These are phyloP conservation scores for Arthrinium puccinioides DNA, from an alignment of 2,329 filamentous ascomycete species.

Conservation along the genomic window DNA sequence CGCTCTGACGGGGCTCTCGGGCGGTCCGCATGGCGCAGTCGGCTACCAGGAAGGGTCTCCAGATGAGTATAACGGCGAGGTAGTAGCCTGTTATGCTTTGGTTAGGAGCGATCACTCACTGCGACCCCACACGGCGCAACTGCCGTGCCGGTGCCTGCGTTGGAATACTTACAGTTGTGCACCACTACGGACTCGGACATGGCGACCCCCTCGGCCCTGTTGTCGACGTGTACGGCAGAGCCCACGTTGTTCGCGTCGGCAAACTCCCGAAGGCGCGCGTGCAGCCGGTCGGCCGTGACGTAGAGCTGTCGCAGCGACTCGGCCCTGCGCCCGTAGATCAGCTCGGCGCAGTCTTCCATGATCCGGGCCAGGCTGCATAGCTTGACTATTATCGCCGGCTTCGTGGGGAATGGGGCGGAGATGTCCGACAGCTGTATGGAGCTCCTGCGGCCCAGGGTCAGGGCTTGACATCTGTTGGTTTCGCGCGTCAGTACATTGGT, in stretches of 20 bases:
- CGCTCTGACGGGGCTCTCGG: conserved; percentile 1
- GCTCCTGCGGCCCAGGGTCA: conserved; percentile 13
- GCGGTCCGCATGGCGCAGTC: conserved; percentile 12
- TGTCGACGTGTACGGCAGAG: conserved; percentile 3
- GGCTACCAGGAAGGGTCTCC: conserved; percentile 17
- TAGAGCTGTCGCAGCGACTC: conserved; percentile 18
- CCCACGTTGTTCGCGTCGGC: conserved; percentile 12
- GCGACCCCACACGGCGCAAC: too few species aligned
- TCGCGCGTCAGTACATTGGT: too few species aligned
- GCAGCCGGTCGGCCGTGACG: conserved; percentile 14
- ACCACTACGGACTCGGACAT: conserved; percentile 10
- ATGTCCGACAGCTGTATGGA: conserved; percentile 15
- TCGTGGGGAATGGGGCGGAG: conserved; percentile 13
- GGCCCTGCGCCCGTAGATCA: conserved; percentile 17
- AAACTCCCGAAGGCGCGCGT: conserved; percentile 13
- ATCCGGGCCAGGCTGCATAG: conserved; percentile 14
- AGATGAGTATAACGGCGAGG: conserved; percentile 14
- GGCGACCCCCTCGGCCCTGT: conserved; percentile 4
- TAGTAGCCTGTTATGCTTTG: conserved; percentile 12
- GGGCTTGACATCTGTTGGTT: too few species aligned
- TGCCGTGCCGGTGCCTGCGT: neutral
- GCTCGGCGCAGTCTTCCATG: conserved; percentile 7
- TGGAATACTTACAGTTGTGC: conserved; percentile 8
- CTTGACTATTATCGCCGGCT: conserved; percentile 11
- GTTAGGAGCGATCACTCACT: too few species aligned